A percentile compares a stretch with the other conserved stretches of the same genome.
Conservation (phyloP, 176 grass and related monocot species). For the Triticum urartu region DNA sequence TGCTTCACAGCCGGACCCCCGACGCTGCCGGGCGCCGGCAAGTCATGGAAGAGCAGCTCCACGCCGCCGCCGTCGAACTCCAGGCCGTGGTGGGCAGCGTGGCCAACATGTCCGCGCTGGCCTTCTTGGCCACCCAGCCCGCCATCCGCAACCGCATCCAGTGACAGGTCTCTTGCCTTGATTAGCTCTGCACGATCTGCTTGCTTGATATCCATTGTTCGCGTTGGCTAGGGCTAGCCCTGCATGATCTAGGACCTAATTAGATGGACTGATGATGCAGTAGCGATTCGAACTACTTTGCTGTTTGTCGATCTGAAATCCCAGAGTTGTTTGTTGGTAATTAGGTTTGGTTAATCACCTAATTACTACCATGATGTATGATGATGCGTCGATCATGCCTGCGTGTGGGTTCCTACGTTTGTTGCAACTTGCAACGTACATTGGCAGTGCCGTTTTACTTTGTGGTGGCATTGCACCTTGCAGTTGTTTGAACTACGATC, state of each 20-base stretch:
- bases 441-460: no score
- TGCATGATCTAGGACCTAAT: neutral
- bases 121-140: neutral
- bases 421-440: no score
- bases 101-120: neutral
- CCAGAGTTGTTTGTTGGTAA: no score
- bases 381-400: no score
- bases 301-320: no score
- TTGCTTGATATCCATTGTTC: neutral
- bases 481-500: no score
- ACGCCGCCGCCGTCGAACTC: neutral
- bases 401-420: no score
- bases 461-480: no score
- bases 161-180: neutral
- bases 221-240: neutral
- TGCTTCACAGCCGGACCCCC: neutral
- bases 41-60: neutral
- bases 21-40: neutral
- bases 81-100: neutral
- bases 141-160: neutral
- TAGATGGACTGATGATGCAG: no score
- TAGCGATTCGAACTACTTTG: neutral
- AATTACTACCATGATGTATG: no score
- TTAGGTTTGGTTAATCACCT: no score
- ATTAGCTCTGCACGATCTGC: neutral